Evolutionary conservation across 1,284 basidiomycete genomes (phyloP), one percentile per base, ranked within the genome.

Genomic region (Boletus mariae): DNA sequence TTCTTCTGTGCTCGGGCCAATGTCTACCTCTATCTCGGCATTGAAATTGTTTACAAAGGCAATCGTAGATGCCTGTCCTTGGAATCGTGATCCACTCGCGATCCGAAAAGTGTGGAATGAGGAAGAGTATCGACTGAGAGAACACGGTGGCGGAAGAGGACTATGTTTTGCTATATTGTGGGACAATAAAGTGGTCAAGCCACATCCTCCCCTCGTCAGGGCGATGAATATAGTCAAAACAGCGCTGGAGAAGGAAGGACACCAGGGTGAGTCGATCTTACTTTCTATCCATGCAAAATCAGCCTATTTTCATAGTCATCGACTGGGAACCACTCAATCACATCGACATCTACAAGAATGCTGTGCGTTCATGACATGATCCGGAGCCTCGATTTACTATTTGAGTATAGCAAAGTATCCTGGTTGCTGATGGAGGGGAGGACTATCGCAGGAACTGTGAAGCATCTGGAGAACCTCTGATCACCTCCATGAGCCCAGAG

Each of bases 191-290:
- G 57, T 80, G 5, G 71, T 82, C 11, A 70, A 72, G 10, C 90
- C 91, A 2, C 83, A 87, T 55, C 90, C 91, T 0, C 89, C 92
- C 0, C 70, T 92, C n/a, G 68, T 67, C 10, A 75, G 90, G 34
- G 90, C 83, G 0, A 70, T 94, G 54, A 73, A 80, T 55, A 75
- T 77, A 54, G 77, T 80, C 4, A 83, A 82, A 65, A 68, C 73
- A 1, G 85, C 85, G 0, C 69, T 94, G 15, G 62, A 81, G 47
- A 77, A 73, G 8, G 85, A 84, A 10, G 91, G 92, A 0, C 89
- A 92, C 63, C 75, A 77, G 61, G 82, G 84, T 81, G 53, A 51
- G 64, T 23, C 15, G 11, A n/a, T 28, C 4, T 5, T 7, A 45
- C 31, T 35, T 34, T n/a, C 8, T 46, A 45, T 38, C 8, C 0